Evolutionary conservation across 805 yeast species (phyloP), one percentile per base, ranked within the genome.

Genomic region (Kuraishia floccosa): DNA sequence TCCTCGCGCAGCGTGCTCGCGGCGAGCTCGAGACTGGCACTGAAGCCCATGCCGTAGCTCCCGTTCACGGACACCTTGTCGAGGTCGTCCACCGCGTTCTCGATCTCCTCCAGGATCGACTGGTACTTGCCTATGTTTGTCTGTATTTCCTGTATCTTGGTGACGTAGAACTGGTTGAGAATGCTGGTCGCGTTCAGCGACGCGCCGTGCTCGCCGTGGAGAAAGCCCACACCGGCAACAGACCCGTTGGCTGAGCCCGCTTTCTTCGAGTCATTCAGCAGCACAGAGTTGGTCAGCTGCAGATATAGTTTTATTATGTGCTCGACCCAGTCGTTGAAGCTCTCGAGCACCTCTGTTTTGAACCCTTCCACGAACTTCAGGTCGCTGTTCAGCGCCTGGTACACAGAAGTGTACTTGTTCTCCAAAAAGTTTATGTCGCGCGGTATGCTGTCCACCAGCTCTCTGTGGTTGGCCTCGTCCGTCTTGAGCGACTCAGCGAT

Each of bases 391-490:
- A 70, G 45, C 3, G 85, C 81, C 50, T 76, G 85, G 39, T 71
- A 76, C 3, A 83, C 71, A 4, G 78, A 65, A 2, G 72, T 62
- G 38, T 75, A 68, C 37, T 72, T 72, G 39, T 73, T 72, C 33
- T 68, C 70, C 38, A 82, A 52, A 44, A 67, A 82, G 35, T 64
- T 64, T 24, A 78, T 69, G 47, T 82, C 93, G 41, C 77, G 66
- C 4, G 91, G 91, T 32, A 82, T 72, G 32, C 86, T 73, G 23
- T 65, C 70, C 27, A 82, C 70, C 27, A 81, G 58, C 36, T 68
- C 74, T 27, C 66, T 63, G 41, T 82, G 93, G 24, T 71, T 72
- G n/a, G 52, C 54, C 35, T 68, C 62, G 39, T 76, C 80, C 5
- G 73, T 65, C 39, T 75, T 70, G 38, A 82, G 56, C 18, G 72